Conservation (phyloP, 495 filamentous ascomycete species). For the Cercophora samala region DNA sequence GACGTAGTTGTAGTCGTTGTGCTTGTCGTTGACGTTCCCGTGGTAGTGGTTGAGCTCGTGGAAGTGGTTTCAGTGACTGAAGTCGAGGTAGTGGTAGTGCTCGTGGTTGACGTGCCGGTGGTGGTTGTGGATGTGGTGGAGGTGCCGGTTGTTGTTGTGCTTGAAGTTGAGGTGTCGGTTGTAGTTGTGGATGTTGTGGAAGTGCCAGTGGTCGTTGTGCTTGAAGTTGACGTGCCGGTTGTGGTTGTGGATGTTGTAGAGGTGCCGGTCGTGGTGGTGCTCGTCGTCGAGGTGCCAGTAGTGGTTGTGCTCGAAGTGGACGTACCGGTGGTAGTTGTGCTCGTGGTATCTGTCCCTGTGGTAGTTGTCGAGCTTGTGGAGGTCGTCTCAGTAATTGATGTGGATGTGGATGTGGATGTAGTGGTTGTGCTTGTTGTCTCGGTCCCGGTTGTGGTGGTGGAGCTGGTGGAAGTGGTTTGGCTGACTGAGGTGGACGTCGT, state of each 20-base stretch:
- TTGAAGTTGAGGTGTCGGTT: not conserved
- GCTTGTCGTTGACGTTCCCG: not conserved
- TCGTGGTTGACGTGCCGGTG: not conserved
- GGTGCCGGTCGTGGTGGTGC: not conserved
- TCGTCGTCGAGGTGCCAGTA: not conserved
- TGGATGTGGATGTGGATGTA: not conserved
- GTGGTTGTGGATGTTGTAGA: slow-evolving; percentile 6
- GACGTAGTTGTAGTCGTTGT: not conserved
- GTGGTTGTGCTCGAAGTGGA: not conserved
- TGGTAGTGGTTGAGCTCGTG: slow-evolving; percentile 1
- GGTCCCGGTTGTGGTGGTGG: slow-evolving; percentile 8
- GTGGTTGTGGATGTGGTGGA: not conserved
- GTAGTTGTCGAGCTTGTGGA: not conserved
- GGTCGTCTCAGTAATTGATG: not conserved
- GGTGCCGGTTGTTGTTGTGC: not conserved
- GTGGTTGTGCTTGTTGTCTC: not conserved
- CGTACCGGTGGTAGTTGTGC: not conserved
- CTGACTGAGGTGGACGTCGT: not conserved
- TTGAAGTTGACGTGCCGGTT: not conserved
- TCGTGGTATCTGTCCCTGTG: not conserved
- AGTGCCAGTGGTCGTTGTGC: not conserved
- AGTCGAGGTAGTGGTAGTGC: not conserved
- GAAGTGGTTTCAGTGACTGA: not conserved
- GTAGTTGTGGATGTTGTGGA: not conserved
- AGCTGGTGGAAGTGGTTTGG: not conserved